phyloP scores from a whole-genome alignment of 164 flowering plant species.

The Kalanchoe fedtschenkoi region DNA sequence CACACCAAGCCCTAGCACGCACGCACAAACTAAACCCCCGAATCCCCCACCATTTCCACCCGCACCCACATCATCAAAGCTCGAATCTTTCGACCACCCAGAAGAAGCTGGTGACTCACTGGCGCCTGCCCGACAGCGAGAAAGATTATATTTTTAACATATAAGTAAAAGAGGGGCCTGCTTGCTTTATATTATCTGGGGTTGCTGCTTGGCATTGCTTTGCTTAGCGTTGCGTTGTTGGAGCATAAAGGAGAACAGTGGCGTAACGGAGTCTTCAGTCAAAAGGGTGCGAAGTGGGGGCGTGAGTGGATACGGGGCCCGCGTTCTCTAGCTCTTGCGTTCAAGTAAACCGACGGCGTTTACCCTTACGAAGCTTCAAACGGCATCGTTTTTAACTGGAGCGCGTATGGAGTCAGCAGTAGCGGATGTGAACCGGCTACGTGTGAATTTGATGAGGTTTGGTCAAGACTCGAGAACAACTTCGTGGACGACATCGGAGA shows the following conservation, averaged over 20 bases:
- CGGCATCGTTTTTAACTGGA: too few species aligned
- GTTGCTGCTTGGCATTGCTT: too few species aligned
- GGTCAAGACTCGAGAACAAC: too few species aligned
- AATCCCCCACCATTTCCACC: neutral
- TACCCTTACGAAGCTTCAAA: too few species aligned
- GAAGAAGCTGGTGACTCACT: too few species aligned
- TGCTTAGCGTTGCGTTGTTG: conserved; percentile 1
- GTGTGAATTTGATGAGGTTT: too few species aligned
- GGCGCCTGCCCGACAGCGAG: neutral
- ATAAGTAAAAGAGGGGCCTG: neutral
- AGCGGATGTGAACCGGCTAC: too few species aligned
- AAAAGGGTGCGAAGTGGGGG: neutral
- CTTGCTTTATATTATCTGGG: neutral
- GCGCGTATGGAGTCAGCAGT: too few species aligned
- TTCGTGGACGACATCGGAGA: too few species aligned
- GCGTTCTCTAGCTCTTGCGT: too few species aligned
- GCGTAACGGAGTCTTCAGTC: conserved; percentile 1
- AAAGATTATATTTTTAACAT: neutral
- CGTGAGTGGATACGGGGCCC: neutral
- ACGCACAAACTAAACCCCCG: neutral
- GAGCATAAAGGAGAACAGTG: neutral
- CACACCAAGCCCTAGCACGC: neutral
- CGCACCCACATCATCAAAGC: neutral
- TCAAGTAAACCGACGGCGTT: too few species aligned
- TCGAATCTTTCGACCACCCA: too few species aligned